Base-by-base conservation (phyloP, 2,329 filamentous ascomycete genomes). In the Exophiala oligosperma region DNA sequence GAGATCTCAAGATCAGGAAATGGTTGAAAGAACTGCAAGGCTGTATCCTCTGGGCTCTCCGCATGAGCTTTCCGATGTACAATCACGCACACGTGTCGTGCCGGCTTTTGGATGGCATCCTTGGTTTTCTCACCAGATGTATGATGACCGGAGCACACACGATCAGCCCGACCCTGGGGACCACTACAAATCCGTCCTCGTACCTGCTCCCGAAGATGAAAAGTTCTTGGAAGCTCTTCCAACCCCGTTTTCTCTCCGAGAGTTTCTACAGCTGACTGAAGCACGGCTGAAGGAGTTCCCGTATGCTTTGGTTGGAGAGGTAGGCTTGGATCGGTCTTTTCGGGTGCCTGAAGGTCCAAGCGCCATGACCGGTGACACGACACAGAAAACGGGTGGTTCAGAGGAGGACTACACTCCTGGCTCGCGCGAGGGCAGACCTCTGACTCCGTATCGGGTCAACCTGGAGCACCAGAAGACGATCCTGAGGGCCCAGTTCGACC, bases 61-160 rank as follows among this genome's bases (percentile, higher is more conserved):
- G 4, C 17, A 24, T 8, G 54, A 57, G 49, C 40, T 52, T 11
- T 40, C 60, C 49, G 52, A 55, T 21, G 53, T 50, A n/a, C 63
- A 32, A 24, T 57, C 57, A n/a, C 17, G 17, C 17, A 74, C 77
- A 60, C 78, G 76, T 57, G 72, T 87, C 26, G 66, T 87, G 0
- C 85, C 85, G 0, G 83, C 81, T 51, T 88, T 87, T 68, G 85
- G 85, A 38, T 88, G 85, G 85, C 85, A 88, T 70, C 85, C 85
- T 0, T 88, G 85, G 85, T 87, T 87, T 68, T 83, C 84, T 0
- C 79, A 88, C 67, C 82, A 85, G 60, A 80, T 87, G 67, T 78
- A 79, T 64, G 74, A 79, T 63, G 76, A 83, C 53, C 32, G 53
- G 17, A 49, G 57, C 8, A 8, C 35, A 24, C 44, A 53, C 11